Evolutionary conservation across 305 asterid genomes (phyloP).

Genomic region (Euphrasia arctica): DNA sequence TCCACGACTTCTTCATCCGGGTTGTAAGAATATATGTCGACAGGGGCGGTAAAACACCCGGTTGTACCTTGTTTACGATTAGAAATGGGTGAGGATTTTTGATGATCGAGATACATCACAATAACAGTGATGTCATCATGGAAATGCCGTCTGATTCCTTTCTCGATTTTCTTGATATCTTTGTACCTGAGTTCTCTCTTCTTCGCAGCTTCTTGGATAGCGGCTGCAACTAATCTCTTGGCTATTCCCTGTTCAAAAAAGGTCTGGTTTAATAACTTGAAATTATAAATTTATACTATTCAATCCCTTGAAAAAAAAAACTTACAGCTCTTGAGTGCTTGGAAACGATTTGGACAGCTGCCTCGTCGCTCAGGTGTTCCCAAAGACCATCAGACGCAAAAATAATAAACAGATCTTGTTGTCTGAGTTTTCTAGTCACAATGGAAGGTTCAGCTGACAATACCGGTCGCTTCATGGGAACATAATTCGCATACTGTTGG

Average conservation of each 20-base stretch:
- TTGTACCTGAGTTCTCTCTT: constrained; percentile 83
- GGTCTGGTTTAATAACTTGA: too few relatives aligned
- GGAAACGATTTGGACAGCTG: constrained; percentile 74
- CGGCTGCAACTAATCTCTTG: constrained; percentile 76
- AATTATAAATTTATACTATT: too few relatives aligned
- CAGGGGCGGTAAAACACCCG: constrained; percentile 58
- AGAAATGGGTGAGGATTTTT: constrained; percentile 30
- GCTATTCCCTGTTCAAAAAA: constrained; percentile 78
- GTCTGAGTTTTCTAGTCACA: constrained; percentile 65
- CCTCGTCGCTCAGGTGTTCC: constrained; percentile 87
- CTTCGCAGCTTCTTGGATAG: constrained; percentile 82
- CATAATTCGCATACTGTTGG: constrained; percentile 50
- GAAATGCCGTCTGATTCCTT: constrained; percentile 87
- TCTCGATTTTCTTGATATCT: constrained; percentile 79
- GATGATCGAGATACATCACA: constrained; percentile 73
- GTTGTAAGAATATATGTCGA: constrained; percentile 65
- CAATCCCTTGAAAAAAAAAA: neutral
- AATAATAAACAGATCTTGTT: constrained; percentile 75
- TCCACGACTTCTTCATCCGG: constrained; percentile 50
- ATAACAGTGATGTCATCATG: constrained; percentile 88
- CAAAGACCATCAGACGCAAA: constrained; percentile 99
- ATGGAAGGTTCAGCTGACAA: constrained; percentile 92
- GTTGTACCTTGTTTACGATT: constrained; percentile 33
- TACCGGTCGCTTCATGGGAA: constrained; percentile 80
- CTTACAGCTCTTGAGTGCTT: constrained; percentile 87